A percentile compares a stretch with the other conserved stretches of the same genome.
Evolutionary conservation across 345 rosid genomes (phyloP).

Genomic region (Luvunga scandens): DNA sequence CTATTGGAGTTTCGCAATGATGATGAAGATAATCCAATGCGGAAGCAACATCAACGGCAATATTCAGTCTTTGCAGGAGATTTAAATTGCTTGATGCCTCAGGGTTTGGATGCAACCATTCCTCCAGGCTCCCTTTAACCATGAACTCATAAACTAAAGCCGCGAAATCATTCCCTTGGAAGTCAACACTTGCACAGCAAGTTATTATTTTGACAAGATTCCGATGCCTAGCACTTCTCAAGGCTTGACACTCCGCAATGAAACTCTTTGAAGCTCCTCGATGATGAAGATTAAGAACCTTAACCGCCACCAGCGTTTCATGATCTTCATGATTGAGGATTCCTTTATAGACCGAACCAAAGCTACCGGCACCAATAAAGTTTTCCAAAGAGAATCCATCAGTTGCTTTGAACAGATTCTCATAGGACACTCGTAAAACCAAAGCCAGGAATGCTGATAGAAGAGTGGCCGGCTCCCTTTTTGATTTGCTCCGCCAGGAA

Average conservation of each 20-base stretch:
- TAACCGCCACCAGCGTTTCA: neutral
- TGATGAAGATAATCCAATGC: conserved; percentile 24
- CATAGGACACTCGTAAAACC: conserved; percentile 13
- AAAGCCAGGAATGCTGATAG: neutral
- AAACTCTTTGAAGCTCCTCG: conserved; percentile 29
- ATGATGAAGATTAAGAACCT: conserved; percentile 1
- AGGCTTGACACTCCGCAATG: conserved; percentile 23
- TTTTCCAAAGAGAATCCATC: conserved; percentile 22
- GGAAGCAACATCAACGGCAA: conserved; percentile 12
- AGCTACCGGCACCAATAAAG: conserved; percentile 25
- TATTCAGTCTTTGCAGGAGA: neutral
- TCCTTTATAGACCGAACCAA: conserved; percentile 30
- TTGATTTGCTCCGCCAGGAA: neutral
- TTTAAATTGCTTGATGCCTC: neutral
- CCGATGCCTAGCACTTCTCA: conserved; percentile 25
- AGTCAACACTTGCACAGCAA: conserved; percentile 22
- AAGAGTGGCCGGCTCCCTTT: neutral
- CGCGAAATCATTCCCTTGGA: conserved; percentile 25
- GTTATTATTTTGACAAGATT: conserved; percentile 32
- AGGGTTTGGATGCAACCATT: conserved; percentile 11
- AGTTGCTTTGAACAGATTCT: conserved; percentile 20
- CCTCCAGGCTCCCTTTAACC: conserved; percentile 14
- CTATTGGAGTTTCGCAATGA: neutral
- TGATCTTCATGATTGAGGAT: neutral
- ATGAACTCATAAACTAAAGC: conserved; percentile 29